Evolutionary conservation across 1,284 basidiomycete species (phyloP), one percentile per base, ranked within the genome.

Genomic region (Ustilago xerochloae): DNA sequence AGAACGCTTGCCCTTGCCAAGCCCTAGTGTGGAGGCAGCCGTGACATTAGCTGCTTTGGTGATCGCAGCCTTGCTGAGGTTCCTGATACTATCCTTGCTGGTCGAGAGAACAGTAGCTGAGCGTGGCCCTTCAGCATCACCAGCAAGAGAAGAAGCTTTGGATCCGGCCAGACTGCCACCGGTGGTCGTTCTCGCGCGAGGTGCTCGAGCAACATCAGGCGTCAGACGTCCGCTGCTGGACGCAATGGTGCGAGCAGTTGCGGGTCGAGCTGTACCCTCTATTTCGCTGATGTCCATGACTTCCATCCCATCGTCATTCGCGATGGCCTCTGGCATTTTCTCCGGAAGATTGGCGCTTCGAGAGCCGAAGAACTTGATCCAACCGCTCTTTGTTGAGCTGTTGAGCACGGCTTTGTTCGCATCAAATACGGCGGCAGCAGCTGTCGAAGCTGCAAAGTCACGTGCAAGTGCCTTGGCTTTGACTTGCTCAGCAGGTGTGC

Each of bases 401-500:
- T 81, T 81, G 53, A 81, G 75, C 4, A 81, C 62, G 3, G 71
- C 78, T n/a, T 66, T 64, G 48, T 58, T 63, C 12, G 78, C 58
- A 28, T 69, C 71, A 12, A 76, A 54, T 18, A 66, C 47, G 16
- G 56, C 43, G 9, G 57, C 45, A 10, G 63, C 41, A 43, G 41
- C 22, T 20, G n/a, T n/a, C n/a, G 41, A 43, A 6, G 41, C 41
- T 43, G 41, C 48, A 12, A 55, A 20, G 20, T 77, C 73, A 24
- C 78, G 33, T 2, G 80, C 73, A 18, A 81, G 64, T 0, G 80
- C 80, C 30, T 78, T 78, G 6, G 76, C 78, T 58, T 80, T 81
- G 70, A 80, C 77, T 45, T 81, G 77, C 58, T 81, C 78, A 3
- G 80, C 80, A 5, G 80, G 80, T 12, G 78, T 81, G 24, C 64